A percentile compares a stretch with the other conserved stretches of the same genome.
Evolutionary conservation across 179 eudicot genomes (phyloP).

Genomic region (Camellia oleifera): DNA sequence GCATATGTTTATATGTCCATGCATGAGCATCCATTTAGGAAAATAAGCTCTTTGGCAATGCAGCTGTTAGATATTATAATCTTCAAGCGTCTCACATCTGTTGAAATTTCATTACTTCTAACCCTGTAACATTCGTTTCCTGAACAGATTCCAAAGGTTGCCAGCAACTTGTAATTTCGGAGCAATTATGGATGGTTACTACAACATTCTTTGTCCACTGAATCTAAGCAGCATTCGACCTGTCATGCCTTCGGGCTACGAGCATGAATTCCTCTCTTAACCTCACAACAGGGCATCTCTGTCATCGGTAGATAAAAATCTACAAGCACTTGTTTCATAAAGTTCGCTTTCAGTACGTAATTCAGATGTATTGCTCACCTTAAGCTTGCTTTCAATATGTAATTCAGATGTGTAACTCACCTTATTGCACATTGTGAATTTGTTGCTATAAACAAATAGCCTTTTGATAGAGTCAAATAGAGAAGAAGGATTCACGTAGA

Average conservation of each 20-base stretch:
- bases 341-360: background rate
- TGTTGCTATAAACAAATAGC: too few relatives aligned
- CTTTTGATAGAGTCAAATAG: too few relatives aligned
- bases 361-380: too few relatives aligned
- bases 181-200: slow-evolving; percentile 93
- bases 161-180: slow-evolving; percentile 83
- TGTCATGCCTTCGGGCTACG: slow-evolving; percentile 52
- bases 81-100: background rate
- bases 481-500: too few relatives aligned
- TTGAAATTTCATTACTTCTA: background rate
- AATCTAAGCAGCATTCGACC: slow-evolving; percentile 87
- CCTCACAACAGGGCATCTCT: slow-evolving; percentile 64
- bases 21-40: background rate
- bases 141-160: slow-evolving; percentile 80
- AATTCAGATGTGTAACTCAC: too few relatives aligned
- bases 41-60: background rate
- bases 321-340: slow-evolving; percentile 23
- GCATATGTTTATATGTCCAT: background rate
- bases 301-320: slow-evolving; percentile 24
- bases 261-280: slow-evolving; percentile 48
- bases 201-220: slow-evolving; percentile 74
- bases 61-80: background rate
- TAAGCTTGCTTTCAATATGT: too few relatives aligned
- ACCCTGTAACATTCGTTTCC: slow-evolving; percentile 2
- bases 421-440: too few relatives aligned